A percentile compares a stretch with the other conserved stretches of the same genome.
Evolutionary conservation across 352 stramenopile species (phyloP).

Genomic region (Peronospora farinosa): DNA sequence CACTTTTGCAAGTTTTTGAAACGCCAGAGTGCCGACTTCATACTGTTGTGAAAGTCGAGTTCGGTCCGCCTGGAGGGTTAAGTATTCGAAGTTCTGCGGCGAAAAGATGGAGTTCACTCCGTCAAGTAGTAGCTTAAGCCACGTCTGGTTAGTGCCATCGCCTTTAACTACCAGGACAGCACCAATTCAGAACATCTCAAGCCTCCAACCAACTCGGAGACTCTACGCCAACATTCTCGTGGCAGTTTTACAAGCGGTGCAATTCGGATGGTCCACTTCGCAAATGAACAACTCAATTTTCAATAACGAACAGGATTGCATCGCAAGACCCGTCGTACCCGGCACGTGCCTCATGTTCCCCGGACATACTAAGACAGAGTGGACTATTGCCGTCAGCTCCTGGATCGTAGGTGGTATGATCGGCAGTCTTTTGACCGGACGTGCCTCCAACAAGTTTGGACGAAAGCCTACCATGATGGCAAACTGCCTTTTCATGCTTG

Average conservation of each 20-base stretch:
- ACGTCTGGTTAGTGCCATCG: slow-evolving; percentile 19
- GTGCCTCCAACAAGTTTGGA: slow-evolving; percentile 37
- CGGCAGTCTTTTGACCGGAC: slow-evolving; percentile 32
- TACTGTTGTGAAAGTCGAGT: not conserved
- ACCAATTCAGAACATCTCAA: slow-evolving; percentile 10
- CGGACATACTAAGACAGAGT: slow-evolving; percentile 32
- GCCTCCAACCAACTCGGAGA: slow-evolving; percentile 20
- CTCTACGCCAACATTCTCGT: slow-evolving; percentile 51
- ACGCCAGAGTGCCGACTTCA: not conserved
- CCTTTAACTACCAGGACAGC: slow-evolving; percentile 3
- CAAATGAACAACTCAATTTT: slow-evolving; percentile 46
- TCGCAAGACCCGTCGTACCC: slow-evolving; percentile 31
- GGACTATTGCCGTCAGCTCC: slow-evolving; percentile 49
- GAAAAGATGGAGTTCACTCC: slow-evolving; percentile 26
- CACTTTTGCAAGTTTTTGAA: slow-evolving; percentile 20
- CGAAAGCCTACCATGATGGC: slow-evolving; percentile 29
- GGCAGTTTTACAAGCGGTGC: slow-evolving; percentile 36
- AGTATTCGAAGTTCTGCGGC: not conserved
- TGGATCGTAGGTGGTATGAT: slow-evolving; percentile 61
- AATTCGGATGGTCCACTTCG: slow-evolving; percentile 40
- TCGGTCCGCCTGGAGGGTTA: not conserved
- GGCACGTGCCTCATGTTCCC: slow-evolving; percentile 31
- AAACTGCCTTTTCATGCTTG: slow-evolving; percentile 45
- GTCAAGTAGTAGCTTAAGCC: slow-evolving; percentile 12
- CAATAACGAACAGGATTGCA: slow-evolving; percentile 40